Percentiles rank a stretch among this genome's conserved stretches.
Conservation (phyloP, 441 rosid species). For the Croton laevigatus region DNA sequence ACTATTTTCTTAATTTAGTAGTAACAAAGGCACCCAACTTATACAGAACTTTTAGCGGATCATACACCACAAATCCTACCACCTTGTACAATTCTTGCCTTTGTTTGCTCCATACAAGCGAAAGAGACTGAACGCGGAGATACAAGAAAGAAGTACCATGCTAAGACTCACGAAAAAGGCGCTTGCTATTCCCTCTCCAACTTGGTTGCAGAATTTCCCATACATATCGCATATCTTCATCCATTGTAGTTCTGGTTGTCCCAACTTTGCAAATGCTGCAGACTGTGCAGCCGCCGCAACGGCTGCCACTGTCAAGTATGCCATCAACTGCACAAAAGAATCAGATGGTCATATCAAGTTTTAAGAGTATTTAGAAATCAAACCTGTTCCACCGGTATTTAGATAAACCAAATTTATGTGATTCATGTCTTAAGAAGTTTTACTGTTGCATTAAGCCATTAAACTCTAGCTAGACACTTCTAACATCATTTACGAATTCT, state of each 20-base stretch:
- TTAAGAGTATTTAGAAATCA: no score
- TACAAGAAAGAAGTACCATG: constrained; percentile 53
- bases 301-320: constrained; percentile 68
- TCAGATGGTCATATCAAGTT: background rate
- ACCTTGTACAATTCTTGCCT: constrained; percentile 29
- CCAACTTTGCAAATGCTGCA: constrained; percentile 59
- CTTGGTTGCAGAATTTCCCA: constrained; percentile 72
- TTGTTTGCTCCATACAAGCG: constrained; percentile 61
- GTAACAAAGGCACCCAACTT: constrained; percentile 3
- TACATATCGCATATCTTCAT: constrained; percentile 76
- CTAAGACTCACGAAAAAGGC: constrained; percentile 52
- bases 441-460: no score
- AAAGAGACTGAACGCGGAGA: constrained; percentile 81
- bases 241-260: constrained; percentile 79
- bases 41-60: background rate
- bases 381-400: no score
- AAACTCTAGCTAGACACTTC: no score
- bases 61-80: constrained; percentile 28
- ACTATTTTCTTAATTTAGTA: constrained; percentile 5
- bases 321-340: constrained; percentile 51
- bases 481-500: no score
- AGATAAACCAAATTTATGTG: no score
- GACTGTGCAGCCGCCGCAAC: constrained; percentile 74
- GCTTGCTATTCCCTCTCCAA: constrained; percentile 52
- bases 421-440: no score